phyloP scores from a whole-genome alignment of 768 basidiomycete genomes.

The Suillus spraguei region DNA sequence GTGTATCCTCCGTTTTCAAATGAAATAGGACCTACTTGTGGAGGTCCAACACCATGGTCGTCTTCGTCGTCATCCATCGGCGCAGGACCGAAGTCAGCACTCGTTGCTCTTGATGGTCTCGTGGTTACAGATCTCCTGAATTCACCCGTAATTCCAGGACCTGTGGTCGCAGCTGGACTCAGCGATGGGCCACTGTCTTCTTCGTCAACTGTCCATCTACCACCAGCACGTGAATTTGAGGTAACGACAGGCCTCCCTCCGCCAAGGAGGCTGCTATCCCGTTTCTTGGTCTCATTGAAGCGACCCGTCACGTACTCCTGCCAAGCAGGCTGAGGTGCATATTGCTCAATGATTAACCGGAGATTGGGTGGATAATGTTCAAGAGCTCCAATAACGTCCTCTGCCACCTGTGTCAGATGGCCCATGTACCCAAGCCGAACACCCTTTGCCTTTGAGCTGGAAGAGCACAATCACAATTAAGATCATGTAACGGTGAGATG shows the following conservation, averaged over 20 bases:
- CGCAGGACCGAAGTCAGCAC: slow-evolving; percentile 66
- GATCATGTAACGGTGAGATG: slow-evolving; percentile 10
- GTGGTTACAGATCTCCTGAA: slow-evolving; percentile 52
- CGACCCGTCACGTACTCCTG: slow-evolving; percentile 85
- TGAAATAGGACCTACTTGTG: slow-evolving; percentile 40
- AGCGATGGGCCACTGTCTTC: slow-evolving; percentile 40
- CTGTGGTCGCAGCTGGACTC: slow-evolving; percentile 17
- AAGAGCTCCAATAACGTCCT: slow-evolving; percentile 90
- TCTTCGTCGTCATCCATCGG: slow-evolving; percentile 50
- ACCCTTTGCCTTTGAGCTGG: slow-evolving; percentile 71
- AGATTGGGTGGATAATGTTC: slow-evolving; percentile 86
- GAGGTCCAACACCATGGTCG: slow-evolving; percentile 43
- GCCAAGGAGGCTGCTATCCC: slow-evolving; percentile 78
- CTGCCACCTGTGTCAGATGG: slow-evolving; percentile 91
- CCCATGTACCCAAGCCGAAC: slow-evolving; percentile 95
- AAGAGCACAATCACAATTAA: slow-evolving; percentile 13
- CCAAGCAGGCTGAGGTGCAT: slow-evolving; percentile 82
- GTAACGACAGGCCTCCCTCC: slow-evolving; percentile 77
- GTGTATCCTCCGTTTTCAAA: slow-evolving; percentile 11
- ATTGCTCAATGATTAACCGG: slow-evolving; percentile 59
- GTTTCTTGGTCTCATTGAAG: slow-evolving; percentile 83
- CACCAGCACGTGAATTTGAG: slow-evolving; percentile 32
- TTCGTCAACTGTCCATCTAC: slow-evolving; percentile 75
- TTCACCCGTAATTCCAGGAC: slow-evolving; percentile 43
- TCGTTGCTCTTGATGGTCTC: slow-evolving; percentile 49